Evolutionary conservation across 2,329 filamentous ascomycete species (phyloP), one percentile per base, ranked within the genome.

Genomic region (Coniochaeta sp.): DNA sequence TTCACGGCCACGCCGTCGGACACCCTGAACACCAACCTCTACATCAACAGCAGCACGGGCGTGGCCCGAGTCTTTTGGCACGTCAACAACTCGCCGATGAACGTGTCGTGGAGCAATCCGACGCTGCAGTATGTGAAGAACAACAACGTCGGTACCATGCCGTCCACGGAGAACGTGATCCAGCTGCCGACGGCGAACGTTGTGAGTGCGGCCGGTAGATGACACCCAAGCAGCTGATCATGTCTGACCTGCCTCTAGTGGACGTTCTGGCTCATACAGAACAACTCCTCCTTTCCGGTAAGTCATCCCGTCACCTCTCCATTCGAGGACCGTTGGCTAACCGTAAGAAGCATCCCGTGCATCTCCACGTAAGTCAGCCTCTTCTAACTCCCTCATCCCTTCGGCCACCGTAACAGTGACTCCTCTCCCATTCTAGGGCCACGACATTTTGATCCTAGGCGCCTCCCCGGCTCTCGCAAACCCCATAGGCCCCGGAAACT

Each of bases 391-490:
- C 7, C 50, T 12, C 17, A 10, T 17, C 32, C 19, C 28, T 10
- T 38, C 7, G 10, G 9, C 32, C n/a, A 5, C 34, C 26, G 4
- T 12, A 26, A 50, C 34, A n/a, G 4, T 12, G n/a, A 50, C 44
- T 36, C 59, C 47, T 30, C 19, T 12, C 30, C 16, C 22, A 24
- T 12, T n/a, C n/a, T 42, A 68, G 64, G 68, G 68, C 57, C 68
- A 70, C 58, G 68, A 70, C 58, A 67, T 69, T 60, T 24, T 69
- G 0, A 42, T 70, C 8, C 57, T 70, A 2, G 68, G 63, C 50
- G 66, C 63, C 16, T 65, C 67, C 1, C 66, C 67, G 0, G 61
- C 66, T 1, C 47, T 65, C 1, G 56, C 62, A n/a, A 42, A 57
- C 38, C 59, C 64, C 28, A 22, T 63, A 24, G 55, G 52, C 52